These are phyloP conservation scores for Diaporthe vaccinii DNA, from an alignment of 2,329 filamentous ascomycete genomes.

Conservation along the genomic window DNA sequence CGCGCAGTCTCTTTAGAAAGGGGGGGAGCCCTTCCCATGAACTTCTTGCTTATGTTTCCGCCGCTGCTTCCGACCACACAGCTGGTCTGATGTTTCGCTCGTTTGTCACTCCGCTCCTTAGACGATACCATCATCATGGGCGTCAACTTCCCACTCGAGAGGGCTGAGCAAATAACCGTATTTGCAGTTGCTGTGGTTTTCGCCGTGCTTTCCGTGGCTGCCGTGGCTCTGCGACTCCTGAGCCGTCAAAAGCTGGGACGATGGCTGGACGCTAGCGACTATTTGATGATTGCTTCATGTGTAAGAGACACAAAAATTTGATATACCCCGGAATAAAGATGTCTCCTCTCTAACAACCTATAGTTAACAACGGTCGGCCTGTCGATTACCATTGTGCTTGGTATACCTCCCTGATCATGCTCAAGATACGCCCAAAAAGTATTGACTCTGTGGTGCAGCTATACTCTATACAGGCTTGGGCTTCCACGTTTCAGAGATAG, in stretches of 20 bases:
- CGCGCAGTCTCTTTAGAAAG: slow-evolving; percentile 24
- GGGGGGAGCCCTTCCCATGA: neutral
- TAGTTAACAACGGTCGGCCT: slow-evolving; percentile 14
- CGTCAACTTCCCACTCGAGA: slow-evolving; percentile 18
- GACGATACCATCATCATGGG: slow-evolving; percentile 9
- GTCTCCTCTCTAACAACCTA: neutral
- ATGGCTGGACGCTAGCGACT: slow-evolving; percentile 27
- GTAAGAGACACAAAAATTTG: neutral
- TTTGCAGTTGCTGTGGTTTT: slow-evolving; percentile 17
- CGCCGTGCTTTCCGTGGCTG: neutral
- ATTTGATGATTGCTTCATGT: slow-evolving; percentile 26
- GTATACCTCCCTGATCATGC: neutral
- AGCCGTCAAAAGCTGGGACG: slow-evolving; percentile 33
- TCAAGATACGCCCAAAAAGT: no score
- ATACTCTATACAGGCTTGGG: slow-evolving; percentile 25
- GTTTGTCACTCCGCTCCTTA: neutral
- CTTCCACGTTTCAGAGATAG: slow-evolving; percentile 26
- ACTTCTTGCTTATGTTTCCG: neutral
- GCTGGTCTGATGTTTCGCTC: slow-evolving; percentile 28
- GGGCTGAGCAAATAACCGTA: slow-evolving; percentile 4
- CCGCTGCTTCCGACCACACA: slow-evolving; percentile 22
- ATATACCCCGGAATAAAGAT: neutral
- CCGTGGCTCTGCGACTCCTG: slow-evolving; percentile 13
- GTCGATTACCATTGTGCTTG: neutral
- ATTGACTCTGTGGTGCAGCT: neutral